These are phyloP conservation scores for Nakazawaea pomicola DNA, from an alignment of 805 yeast genomes.

Conservation along the genomic window DNA sequence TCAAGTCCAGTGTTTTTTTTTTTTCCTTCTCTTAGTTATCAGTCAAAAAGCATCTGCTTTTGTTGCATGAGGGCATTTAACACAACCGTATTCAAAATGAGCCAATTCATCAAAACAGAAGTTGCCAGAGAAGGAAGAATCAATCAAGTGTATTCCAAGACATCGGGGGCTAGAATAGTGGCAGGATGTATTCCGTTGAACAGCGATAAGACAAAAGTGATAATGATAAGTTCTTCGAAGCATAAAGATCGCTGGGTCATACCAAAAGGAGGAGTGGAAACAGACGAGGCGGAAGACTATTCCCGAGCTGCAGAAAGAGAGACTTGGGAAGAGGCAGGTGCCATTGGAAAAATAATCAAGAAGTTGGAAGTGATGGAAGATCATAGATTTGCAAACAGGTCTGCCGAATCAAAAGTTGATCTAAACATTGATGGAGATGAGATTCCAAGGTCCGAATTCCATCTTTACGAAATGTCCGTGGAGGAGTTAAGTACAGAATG, in stretches of 20 bases:
- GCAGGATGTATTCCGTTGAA: conserved; percentile 87
- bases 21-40: neutral
- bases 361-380: conserved; percentile 68
- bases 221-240: conserved; percentile 74
- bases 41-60: too few species aligned
- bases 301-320: conserved; percentile 68
- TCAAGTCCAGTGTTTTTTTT: neutral
- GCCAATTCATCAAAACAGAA: conserved; percentile 24
- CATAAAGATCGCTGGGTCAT: conserved; percentile 74
- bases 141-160: conserved; percentile 52
- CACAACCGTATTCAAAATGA: conserved; percentile 14
- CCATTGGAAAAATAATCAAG: conserved; percentile 53
- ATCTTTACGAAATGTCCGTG: conserved; percentile 75
- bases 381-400: conserved; percentile 23
- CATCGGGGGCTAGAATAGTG: conserved; percentile 77
- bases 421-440: conserved; percentile 19
- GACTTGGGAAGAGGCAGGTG: conserved; percentile 98
- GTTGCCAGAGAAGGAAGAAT: conserved; percentile 51
- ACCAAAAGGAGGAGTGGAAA: conserved; percentile 95
- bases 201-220: conserved; percentile 50
- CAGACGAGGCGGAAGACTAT: conserved; percentile 57
- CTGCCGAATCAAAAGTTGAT: conserved; percentile 16
- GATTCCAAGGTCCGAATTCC: conserved; percentile 77
- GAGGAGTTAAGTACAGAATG: conserved; percentile 51
- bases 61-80: conserved; percentile 14